These are phyloP conservation scores for Trichoderma aggressivum DNA, from an alignment of 2,329 filamentous ascomycete species.

Conservation along the genomic window DNA sequence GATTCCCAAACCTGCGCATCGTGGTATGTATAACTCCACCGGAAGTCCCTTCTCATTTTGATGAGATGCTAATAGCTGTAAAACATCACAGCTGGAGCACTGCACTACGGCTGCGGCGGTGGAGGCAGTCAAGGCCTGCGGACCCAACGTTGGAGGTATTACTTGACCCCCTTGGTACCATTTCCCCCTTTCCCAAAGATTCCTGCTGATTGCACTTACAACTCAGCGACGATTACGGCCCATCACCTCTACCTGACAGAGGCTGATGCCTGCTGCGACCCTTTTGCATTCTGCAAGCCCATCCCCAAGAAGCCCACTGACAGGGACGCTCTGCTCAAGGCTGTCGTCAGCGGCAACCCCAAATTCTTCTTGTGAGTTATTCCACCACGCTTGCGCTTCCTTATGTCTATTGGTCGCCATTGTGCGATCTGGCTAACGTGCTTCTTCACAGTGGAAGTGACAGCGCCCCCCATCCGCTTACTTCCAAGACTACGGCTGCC, in stretches of 20 bases:
- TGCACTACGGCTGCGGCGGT: constrained; percentile 82
- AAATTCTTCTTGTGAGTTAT: constrained; percentile 70
- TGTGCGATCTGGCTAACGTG: background rate
- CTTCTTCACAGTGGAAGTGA: constrained; percentile 48
- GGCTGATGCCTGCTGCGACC: constrained; percentile 63
- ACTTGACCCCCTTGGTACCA: background rate
- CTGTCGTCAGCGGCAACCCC: constrained; percentile 54
- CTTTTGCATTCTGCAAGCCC: constrained; percentile 67
- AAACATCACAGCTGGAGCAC: constrained; percentile 60
- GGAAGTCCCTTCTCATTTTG: background rate
- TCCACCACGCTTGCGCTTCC: background rate
- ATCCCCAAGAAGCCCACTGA: constrained; percentile 72
- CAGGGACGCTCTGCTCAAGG: constrained; percentile 67
- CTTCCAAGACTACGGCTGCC: constrained; percentile 50
- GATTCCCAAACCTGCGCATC: constrained; percentile 70
- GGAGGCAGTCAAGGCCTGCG: constrained; percentile 72
- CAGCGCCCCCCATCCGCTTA: constrained; percentile 60
- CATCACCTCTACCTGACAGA: constrained; percentile 81
- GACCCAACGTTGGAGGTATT: constrained; percentile 65
- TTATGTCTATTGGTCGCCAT: background rate
- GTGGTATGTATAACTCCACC: constrained; percentile 35
- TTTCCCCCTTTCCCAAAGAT: background rate
- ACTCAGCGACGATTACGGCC: constrained; percentile 70
- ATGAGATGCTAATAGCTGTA: background rate
- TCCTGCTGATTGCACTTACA: background rate